phyloP scores from a whole-genome alignment of 345 rosid species.

The Arabis alpina region DNA sequence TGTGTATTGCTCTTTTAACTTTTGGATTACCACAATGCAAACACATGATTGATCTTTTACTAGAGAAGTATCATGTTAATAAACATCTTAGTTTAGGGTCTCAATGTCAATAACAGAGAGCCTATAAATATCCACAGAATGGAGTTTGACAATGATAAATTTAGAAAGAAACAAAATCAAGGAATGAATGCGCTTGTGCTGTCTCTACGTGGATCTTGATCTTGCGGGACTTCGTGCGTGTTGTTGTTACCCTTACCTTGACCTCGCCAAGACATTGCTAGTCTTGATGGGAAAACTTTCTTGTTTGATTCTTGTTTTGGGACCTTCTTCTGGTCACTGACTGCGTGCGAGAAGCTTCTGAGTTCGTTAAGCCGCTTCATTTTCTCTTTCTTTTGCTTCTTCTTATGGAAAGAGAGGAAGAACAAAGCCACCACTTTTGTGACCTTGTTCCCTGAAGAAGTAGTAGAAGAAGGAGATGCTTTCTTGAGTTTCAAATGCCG shows the following conservation, averaged over 20 bases:
- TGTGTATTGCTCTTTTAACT: too few relatives aligned
- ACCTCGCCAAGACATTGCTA: slow-evolving; percentile 42
- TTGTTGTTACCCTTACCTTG: slow-evolving; percentile 37
- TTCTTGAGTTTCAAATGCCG: slow-evolving; percentile 45
- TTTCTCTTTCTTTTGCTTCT: slow-evolving; percentile 47
- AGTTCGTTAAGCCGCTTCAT: slow-evolving; percentile 47
- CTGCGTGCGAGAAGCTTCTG: slow-evolving; percentile 43
- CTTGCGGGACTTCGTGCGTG: slow-evolving; percentile 29
- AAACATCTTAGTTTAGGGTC: slow-evolving; percentile 4
- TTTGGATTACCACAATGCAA: too few relatives aligned
- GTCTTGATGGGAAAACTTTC: slow-evolving; percentile 35
- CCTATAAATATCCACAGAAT: slow-evolving; percentile 13
- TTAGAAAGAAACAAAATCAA: neutral
- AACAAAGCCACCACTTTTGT: slow-evolving; percentile 45
- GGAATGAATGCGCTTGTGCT: slow-evolving; percentile 43
- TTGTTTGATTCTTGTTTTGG: slow-evolving; percentile 33
- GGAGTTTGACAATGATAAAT: neutral
- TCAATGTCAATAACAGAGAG: slow-evolving; percentile 22
- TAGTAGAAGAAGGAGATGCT: slow-evolving; percentile 33
- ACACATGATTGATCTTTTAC: slow-evolving; percentile 1
- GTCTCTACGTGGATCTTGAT: slow-evolving; percentile 36
- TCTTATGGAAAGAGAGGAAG: slow-evolving; percentile 47
- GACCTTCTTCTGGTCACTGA: slow-evolving; percentile 37
- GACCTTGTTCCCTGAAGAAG: slow-evolving; percentile 37
- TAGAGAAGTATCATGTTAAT: neutral